A percentile compares a stretch with the other conserved stretches of the same genome.
These are phyloP conservation scores for Penicillium fimorum DNA, from an alignment of 495 filamentous ascomycete genomes.

Conservation along the genomic window DNA sequence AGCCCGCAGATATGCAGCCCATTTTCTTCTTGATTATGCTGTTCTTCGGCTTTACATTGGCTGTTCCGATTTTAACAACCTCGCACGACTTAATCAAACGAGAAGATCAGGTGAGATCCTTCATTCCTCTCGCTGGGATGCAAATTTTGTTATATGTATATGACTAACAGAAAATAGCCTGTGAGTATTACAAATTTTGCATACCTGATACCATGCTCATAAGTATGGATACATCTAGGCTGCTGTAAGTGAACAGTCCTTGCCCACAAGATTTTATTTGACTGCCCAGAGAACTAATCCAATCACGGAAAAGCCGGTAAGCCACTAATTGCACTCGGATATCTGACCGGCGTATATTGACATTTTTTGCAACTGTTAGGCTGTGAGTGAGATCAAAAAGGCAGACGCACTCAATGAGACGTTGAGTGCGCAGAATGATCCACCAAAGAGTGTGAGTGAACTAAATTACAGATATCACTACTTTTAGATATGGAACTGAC, in stretches of 20 bases:
- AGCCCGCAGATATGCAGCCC: neutral
- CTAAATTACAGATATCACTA: too few species aligned
- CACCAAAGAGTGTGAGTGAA: neutral
- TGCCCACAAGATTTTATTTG: neutral
- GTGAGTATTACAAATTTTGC: neutral
- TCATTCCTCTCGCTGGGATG: too few species aligned
- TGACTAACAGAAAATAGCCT: neutral
- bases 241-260: neutral
- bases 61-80: neutral
- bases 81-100: neutral
- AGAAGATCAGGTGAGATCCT: neutral
- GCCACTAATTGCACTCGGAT: neutral
- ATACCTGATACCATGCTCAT: neutral
- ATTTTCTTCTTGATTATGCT: slow-evolving; percentile 1
- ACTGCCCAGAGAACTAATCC: neutral
- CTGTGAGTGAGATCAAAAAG: neutral
- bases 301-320: neutral
- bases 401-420: too few species aligned
- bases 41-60: slow-evolving; percentile 2
- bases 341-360: neutral
- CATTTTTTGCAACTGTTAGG: neutral
- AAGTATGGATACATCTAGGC: neutral
- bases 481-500: neutral
- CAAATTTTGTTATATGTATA: too few species aligned
- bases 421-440: too few species aligned